phyloP scores from a whole-genome alignment of 495 filamentous ascomycete genomes.

The Penicillium desertorum region DNA sequence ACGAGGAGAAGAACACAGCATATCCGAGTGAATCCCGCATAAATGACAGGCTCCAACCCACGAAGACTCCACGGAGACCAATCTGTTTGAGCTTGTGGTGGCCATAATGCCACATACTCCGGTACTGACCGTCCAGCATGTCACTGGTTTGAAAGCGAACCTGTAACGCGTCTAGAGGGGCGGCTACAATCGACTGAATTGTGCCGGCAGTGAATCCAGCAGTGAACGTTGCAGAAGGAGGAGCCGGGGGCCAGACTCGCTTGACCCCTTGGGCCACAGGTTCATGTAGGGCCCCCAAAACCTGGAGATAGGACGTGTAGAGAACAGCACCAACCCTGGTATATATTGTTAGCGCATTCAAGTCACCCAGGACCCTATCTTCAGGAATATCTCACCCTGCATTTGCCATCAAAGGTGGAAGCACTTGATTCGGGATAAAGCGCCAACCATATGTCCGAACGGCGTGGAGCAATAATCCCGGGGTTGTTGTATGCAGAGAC shows the following conservation, averaged over 20 bases:
- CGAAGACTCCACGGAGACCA: slow-evolving; percentile 76
- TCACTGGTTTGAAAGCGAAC: slow-evolving; percentile 72
- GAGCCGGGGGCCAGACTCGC: slow-evolving; percentile 73
- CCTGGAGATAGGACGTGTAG: slow-evolving; percentile 85
- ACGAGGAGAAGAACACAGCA: slow-evolving; percentile 80
- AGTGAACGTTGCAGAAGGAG: slow-evolving; percentile 61
- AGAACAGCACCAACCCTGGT: slow-evolving; percentile 74
- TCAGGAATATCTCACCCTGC: slow-evolving; percentile 48
- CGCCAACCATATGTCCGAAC: slow-evolving; percentile 78
- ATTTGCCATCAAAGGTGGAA: slow-evolving; percentile 85
- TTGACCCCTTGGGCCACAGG: slow-evolving; percentile 67
- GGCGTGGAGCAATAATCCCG: slow-evolving; percentile 75
- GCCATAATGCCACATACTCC: slow-evolving; percentile 81
- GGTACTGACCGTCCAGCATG: slow-evolving; percentile 65
- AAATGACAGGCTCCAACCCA: slow-evolving; percentile 76
- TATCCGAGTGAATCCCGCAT: slow-evolving; percentile 79
- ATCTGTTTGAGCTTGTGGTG: slow-evolving; percentile 73
- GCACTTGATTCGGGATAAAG: slow-evolving; percentile 82
- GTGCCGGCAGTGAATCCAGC: slow-evolving; percentile 77
- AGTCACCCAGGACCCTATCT: background rate
- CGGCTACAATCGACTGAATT: slow-evolving; percentile 76
- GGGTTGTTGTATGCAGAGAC: slow-evolving; percentile 73
- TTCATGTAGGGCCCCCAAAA: slow-evolving; percentile 68
- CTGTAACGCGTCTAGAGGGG: slow-evolving; percentile 86
- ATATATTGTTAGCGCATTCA: background rate